Evolutionary conservation across 1,284 basidiomycete species (phyloP), one percentile per base, ranked within the genome.

Genomic region (Leccinum pachyderme): DNA sequence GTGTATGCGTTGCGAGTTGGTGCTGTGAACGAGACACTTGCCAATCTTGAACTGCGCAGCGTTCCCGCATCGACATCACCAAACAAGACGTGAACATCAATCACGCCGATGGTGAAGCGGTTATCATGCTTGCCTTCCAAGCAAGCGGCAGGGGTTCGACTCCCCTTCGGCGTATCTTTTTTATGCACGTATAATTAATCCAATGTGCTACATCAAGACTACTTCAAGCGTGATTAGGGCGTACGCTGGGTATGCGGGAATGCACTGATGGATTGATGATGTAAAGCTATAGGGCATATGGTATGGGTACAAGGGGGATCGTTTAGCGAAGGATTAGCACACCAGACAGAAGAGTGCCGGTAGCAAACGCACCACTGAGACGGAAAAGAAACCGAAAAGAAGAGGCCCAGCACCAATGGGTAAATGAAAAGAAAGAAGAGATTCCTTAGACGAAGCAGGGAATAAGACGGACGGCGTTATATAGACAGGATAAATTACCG

Each of bases 81-180:
- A 2, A 4, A 46, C 56, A 0, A 0, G 6, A 54, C 49, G 28
- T 48, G 7, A 44, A 50, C 32, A 7, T 35, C 0, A 29, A 27
- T 12, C n/a, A 82, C 81, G 79, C 81, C 76, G 77, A 80, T 87
- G 85, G 84, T 87, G 84, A 86, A 87, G 82, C 78, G 85, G 84
- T 86, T 87, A 87, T 87, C 84, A 87, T 87, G 83, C 85, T 86
- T 86, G 85, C 84, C 84, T 87, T 87, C 84, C 84, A 87, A 86
- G 84, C 85, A 87, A 87, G 83, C 83, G 84, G 84, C 85, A 83
- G 78, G 84, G 84, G 84, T 86, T 86, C 85, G 83, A 86, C 79
- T 86, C 84, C 84, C 84, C 76, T 82, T 82, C 78, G 75, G 80
- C 77, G 81, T 83, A 83, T 59, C 22, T 50, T 62, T 60, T 63